phyloP scores from a whole-genome alignment of 768 basidiomycete species.

The Russula brevipes region DNA sequence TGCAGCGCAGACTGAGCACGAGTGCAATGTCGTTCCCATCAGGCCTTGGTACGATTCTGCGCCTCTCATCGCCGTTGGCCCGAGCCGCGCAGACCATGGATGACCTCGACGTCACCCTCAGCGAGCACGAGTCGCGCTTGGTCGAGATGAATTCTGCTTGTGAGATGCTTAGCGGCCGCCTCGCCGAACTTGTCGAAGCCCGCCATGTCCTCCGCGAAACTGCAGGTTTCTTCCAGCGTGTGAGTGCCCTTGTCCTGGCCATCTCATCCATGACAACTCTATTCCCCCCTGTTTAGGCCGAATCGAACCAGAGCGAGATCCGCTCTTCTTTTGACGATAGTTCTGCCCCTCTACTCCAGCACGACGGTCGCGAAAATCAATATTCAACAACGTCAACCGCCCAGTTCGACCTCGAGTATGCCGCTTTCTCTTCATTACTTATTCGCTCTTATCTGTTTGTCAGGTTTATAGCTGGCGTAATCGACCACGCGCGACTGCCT shows the following conservation, averaged over 20 bases:
- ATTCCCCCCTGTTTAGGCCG: constrained; percentile 49
- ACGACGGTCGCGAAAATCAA: constrained; percentile 78
- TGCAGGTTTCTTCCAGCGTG: constrained; percentile 91
- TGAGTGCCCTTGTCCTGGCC: constrained; percentile 30
- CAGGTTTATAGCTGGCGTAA: constrained; percentile 94
- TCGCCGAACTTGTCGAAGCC: constrained; percentile 86
- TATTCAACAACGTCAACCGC: constrained; percentile 41
- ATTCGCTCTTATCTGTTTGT: constrained; percentile 5
- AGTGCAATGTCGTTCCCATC: constrained; percentile 75
- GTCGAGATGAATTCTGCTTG: constrained; percentile 91
- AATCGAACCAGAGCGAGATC: constrained; percentile 71
- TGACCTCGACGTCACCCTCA: constrained; percentile 82
- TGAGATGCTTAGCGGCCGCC: constrained; percentile 78
- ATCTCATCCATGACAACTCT: background rate
- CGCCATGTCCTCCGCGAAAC: constrained; percentile 93
- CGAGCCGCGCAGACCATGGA: constrained; percentile 91
- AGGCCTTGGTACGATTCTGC: constrained; percentile 83
- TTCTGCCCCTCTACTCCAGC: constrained; percentile 83
- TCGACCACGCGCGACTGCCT: constrained; percentile 84
- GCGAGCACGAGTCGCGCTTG: constrained; percentile 81
- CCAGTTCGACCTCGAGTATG: constrained; percentile 87
- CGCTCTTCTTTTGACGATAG: constrained; percentile 89
- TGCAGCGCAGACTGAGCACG: constrained; percentile 74
- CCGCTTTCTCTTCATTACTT: constrained; percentile 1
- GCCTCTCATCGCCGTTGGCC: constrained; percentile 83